Conservation (phyloP, 257 asterid species). For the Plantago ovata region DNA sequence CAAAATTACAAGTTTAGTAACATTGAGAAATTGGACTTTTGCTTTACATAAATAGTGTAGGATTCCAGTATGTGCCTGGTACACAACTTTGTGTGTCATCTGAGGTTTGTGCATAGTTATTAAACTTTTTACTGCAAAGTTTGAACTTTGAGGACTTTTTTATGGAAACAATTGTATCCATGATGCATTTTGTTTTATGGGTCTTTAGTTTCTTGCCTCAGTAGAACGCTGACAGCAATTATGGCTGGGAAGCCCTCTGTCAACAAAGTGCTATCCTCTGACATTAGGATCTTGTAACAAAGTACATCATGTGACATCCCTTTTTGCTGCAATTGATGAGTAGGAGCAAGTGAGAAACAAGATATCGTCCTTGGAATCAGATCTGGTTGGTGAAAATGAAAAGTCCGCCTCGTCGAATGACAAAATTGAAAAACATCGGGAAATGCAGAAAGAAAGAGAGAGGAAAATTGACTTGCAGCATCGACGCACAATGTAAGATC, state of each 20-base stretch:
- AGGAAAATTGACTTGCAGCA: constrained; percentile 70
- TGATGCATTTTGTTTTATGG: background rate
- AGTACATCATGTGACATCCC: constrained; percentile 8
- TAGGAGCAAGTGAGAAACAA: constrained; percentile 84
- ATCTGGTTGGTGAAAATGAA: constrained; percentile 47
- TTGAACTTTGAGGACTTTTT: background rate
- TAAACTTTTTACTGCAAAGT: background rate
- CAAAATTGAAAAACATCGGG: constrained; percentile 39
- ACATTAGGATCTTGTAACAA: background rate
- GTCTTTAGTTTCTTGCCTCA: background rate
- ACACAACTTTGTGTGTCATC: background rate
- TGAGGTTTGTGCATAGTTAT: no score
- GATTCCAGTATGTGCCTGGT: background rate
- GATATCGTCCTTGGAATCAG: constrained; percentile 51
- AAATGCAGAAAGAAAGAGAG: constrained; percentile 56
- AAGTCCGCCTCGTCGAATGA: constrained; percentile 41
- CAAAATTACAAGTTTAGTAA: no score
- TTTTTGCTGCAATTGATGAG: constrained; percentile 18
- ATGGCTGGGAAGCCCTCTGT: background rate
- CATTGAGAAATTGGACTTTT: no score
- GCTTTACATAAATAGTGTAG: background rate
- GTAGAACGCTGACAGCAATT: background rate
- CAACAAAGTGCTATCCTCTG: background rate
- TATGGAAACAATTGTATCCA: no score
- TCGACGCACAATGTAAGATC: constrained; percentile 68